Evolutionary conservation across 108 stramenopile genomes (phyloP), one percentile per base, ranked within the genome.

Genomic region (Skeletonema grethae): DNA sequence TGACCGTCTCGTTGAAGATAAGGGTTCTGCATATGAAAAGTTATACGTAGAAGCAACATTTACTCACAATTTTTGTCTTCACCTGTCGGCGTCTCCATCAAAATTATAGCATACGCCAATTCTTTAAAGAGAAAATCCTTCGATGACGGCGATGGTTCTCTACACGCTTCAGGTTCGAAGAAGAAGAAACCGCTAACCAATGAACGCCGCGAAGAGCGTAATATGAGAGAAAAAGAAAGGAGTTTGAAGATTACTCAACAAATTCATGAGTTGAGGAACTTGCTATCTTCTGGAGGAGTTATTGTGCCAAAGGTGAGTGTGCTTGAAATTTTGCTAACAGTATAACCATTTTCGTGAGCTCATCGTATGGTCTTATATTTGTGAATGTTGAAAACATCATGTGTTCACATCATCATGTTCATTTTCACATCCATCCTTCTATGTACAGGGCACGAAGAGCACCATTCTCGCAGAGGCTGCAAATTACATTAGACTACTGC

Each of bases 381-480:
- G 15, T 39, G 11, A 39, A 39, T 39, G 38, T 12, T 13, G 12
- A 10, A 12, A 39, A 39, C 38, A 39, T 10, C 12, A 39, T 39
- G 12, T 10, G 1, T n/a, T 63, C 31, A 63, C 36, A 5, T 43
- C n/a, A 28, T 28, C 25, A 28, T 28, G 25, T 28, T 28, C 25
- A 1, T 28, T 28, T 28, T 28, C 25, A 28, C 25, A 1, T 28
- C 31, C 39, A 15, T 62, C 43, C 25, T 18, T 63, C 56, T 25
- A 1, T 28, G 25, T 28, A 1, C 66, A 93, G 73, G 93, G 93
- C 15, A 95, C 95, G 11, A 95, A 95, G 76, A 87, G 84, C 56
- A 90, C 95, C 24, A 92, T 95, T 7, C 80, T 95, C 5, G 90
- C 89, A 0, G 92, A 95, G 60, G 95, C 95, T 9, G 90, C 95